phyloP scores from a whole-genome alignment of 2,329 filamentous ascomycete genomes.

The Cadophora malorum region DNA sequence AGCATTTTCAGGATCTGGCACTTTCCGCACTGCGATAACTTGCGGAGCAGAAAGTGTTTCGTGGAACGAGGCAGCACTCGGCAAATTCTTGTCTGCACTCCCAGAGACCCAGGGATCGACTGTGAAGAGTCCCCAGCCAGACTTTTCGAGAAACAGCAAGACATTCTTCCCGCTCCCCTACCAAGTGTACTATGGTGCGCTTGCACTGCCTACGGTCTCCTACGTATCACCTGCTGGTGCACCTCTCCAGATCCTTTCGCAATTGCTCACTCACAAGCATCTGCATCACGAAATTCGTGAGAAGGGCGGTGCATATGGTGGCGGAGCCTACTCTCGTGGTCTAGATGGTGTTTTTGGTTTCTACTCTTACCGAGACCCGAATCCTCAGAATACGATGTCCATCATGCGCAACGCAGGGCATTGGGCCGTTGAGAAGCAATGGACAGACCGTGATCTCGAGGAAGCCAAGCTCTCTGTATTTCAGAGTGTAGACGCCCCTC shows the following conservation, averaged over 20 bases:
- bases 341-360: conserved; percentile 89
- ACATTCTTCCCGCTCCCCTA: conserved; percentile 95
- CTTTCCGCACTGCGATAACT: conserved; percentile 81
- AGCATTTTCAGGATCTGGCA: conserved; percentile 70
- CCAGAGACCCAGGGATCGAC: conserved; percentile 54
- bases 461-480: conserved; percentile 97
- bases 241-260: conserved; percentile 84
- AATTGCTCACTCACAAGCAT: conserved; percentile 94
- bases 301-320: conserved; percentile 96
- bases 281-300: conserved; percentile 97
- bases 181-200: conserved; percentile 92
- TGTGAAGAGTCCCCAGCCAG: conserved; percentile 44
- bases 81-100: conserved; percentile 71
- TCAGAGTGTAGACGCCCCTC: conserved; percentile 87
- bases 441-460: conserved; percentile 85
- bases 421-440: conserved; percentile 82
- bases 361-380: conserved; percentile 96
- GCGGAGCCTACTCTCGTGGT: conserved; percentile 81
- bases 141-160: conserved; percentile 62
- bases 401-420: conserved; percentile 84
- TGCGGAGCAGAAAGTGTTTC: conserved; percentile 78
- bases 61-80: conserved; percentile 73
- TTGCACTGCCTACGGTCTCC: conserved; percentile 81
- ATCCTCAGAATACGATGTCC: conserved; percentile 84
- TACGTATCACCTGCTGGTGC: conserved; percentile 80